Evolutionary conservation across 805 yeast genomes (phyloP), one percentile per base, ranked within the genome.

Genomic region (Saccharomycopsis sp.): DNA sequence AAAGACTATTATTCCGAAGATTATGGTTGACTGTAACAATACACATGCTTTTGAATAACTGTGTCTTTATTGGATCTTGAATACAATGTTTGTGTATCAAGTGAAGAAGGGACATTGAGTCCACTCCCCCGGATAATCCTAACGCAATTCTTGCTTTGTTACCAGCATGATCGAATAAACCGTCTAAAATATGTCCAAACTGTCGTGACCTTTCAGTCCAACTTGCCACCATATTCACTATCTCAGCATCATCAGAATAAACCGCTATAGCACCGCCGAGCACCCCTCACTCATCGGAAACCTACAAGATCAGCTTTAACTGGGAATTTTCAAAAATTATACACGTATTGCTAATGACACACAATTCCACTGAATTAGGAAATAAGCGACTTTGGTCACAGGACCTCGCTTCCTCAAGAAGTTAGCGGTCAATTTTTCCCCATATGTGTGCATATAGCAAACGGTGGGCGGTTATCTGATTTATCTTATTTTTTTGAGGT

Each of bases 321-420:
- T n/a, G n/a, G n/a, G n/a, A n/a, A n/a, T n/a, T 29, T 29, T 29
- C 12, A 5, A 29, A 5, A 29, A 29, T 29, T 12, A 29, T 29
- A 12, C 38, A 29, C 38, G n/a, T n/a, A 29, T 29, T 29, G 38
- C 38, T 29, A 29, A 7, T 7, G 9, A 12, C 38, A 29, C 38
- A 12, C 38, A 7, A 29, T 29, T 12, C 9, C 38, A 7, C 49
- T 17, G 9, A 17, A 44, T 44, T 17, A 17, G 49, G 49, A 44
- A 44, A 19, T 44, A 17, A 7, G 22, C 49, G 49, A 44, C 49
- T 17, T 44, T n/a, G 19, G 22, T 44, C 49, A 44, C 49, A 19
- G 12, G 49, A 44, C 22, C 55, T 57, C 59, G 59, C 56, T 57
- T 47, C 2, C 51, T 17, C 50, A 53, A 22, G 52, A 57, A 24